These are phyloP conservation scores for Trapa bicornis DNA, from an alignment of 345 rosid species.

Conservation along the genomic window DNA sequence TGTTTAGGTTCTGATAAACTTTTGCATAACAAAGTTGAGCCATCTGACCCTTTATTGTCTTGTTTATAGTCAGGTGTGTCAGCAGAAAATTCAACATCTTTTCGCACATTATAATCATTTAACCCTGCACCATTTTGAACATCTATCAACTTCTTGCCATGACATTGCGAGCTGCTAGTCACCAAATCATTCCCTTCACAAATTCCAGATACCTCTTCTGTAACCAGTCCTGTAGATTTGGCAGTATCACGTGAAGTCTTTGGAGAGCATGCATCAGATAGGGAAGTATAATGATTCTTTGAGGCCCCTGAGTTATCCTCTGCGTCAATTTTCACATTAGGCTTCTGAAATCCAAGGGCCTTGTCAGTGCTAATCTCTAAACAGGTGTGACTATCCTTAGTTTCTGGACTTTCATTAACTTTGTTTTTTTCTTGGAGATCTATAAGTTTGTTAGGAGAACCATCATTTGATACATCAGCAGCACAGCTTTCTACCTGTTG, in stretches of 20 bases:
- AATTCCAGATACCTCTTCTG: slow-evolving; percentile 20
- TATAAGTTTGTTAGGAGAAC: slow-evolving; percentile 21
- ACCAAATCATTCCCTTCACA: slow-evolving; percentile 21
- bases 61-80: slow-evolving; percentile 18
- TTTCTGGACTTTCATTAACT: slow-evolving; percentile 19
- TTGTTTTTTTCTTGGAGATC: slow-evolving; percentile 24
- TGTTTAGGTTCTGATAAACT: slow-evolving; percentile 26
- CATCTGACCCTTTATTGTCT: slow-evolving; percentile 26
- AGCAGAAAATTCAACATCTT: slow-evolving; percentile 18
- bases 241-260: slow-evolving; percentile 16
- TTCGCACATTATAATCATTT: slow-evolving; percentile 23
- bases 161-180: slow-evolving; percentile 21
- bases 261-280: slow-evolving; percentile 1
- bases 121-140: slow-evolving; percentile 27
- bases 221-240: slow-evolving; percentile 19
- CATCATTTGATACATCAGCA: slow-evolving; percentile 21
- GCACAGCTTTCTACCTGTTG: slow-evolving; percentile 26
- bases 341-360: slow-evolving; percentile 16
- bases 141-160: slow-evolving; percentile 26
- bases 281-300: slow-evolving; percentile 19
- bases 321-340: slow-evolving; percentile 25
- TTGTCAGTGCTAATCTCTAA: slow-evolving; percentile 16
- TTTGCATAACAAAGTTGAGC: slow-evolving; percentile 19
- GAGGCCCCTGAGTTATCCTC: slow-evolving; percentile 18
- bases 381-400: slow-evolving; percentile 21